These are phyloP conservation scores for Leccinum boreale DNA, from an alignment of 768 basidiomycete species.

Conservation along the genomic window DNA sequence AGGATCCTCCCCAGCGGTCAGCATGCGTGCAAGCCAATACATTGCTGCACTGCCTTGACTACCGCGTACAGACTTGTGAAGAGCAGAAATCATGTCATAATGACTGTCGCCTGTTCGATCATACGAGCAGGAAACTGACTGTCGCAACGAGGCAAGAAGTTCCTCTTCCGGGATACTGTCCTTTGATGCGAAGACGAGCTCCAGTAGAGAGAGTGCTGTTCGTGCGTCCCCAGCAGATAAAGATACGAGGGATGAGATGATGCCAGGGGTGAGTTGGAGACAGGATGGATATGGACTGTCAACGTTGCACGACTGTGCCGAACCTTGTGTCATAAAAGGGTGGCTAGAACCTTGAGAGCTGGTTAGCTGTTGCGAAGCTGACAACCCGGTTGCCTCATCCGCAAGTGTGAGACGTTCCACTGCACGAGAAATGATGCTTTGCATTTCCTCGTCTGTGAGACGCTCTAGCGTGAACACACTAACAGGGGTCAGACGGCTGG, in stretches of 20 bases:
- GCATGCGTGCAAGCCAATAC: slow-evolving; percentile 88
- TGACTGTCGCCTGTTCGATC: slow-evolving; percentile 73
- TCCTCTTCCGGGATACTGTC: slow-evolving; percentile 39
- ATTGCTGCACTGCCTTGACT: slow-evolving; percentile 73
- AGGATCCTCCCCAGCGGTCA: slow-evolving; percentile 78
- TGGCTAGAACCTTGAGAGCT: slow-evolving; percentile 19
- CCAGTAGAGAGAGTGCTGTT: slow-evolving; percentile 73
- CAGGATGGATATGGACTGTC: slow-evolving; percentile 19
- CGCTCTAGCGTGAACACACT: slow-evolving; percentile 75
- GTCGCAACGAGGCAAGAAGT: slow-evolving; percentile 55
- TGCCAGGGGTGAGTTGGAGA: slow-evolving; percentile 43
- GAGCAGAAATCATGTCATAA: slow-evolving; percentile 81
- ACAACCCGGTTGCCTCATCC: background rate
- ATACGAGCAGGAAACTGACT: slow-evolving; percentile 63
- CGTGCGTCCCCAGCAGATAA: slow-evolving; percentile 70
- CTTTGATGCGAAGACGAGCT: slow-evolving; percentile 55
- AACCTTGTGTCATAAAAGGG: slow-evolving; percentile 14
- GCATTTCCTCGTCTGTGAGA: slow-evolving; percentile 61
- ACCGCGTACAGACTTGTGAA: slow-evolving; percentile 83
- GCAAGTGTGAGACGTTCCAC: slow-evolving; percentile 33
- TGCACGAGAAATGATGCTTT: slow-evolving; percentile 55
- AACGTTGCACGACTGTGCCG: slow-evolving; percentile 15
- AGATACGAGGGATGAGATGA: slow-evolving; percentile 49
- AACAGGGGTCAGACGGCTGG: slow-evolving; percentile 19
- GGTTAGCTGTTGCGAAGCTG: slow-evolving; percentile 7